Percentiles rank a stretch among this genome's conserved stretches.
Evolutionary conservation across 805 yeast species (phyloP).

Genomic region (Grigorovia transvaalensis): DNA sequence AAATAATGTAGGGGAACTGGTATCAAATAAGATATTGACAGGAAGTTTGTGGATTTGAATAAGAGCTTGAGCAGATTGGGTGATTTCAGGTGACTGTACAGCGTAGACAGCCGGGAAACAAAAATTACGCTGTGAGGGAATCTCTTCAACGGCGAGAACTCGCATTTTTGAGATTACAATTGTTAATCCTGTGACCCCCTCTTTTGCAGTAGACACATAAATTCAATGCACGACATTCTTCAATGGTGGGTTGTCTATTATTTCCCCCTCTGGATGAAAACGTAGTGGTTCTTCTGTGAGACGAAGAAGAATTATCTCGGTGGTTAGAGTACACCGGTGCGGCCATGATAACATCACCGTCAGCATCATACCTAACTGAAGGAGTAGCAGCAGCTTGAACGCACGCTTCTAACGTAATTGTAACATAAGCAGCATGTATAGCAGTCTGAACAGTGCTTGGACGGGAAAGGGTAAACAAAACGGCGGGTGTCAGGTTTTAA

Average conservation of each 20-base stretch:
- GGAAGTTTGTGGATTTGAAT: too few species aligned
- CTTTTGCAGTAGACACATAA: background rate
- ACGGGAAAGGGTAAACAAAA: background rate
- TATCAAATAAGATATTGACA: too few species aligned
- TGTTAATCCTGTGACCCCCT: background rate
- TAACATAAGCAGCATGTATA: background rate
- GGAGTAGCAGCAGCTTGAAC: background rate
- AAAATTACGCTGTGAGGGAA: too few species aligned
- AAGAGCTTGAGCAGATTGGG: too few species aligned
- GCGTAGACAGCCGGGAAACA: too few species aligned
- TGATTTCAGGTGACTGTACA: too few species aligned
- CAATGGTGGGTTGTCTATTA: background rate
- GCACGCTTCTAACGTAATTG: background rate
- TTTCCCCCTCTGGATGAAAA: background rate
- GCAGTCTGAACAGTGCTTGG: background rate
- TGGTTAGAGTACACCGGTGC: background rate
- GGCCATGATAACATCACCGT: background rate
- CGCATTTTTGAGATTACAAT: background rate
- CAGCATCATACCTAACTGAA: background rate
- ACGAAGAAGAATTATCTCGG: background rate
- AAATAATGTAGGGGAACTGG: too few species aligned
- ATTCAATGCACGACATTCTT: background rate
- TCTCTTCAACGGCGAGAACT: too few species aligned
- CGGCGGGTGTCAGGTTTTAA: background rate
- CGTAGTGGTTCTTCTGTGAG: background rate